phyloP scores from a whole-genome alignment of 148 eudicot genomes.

The Dianthus caryophyllus region DNA sequence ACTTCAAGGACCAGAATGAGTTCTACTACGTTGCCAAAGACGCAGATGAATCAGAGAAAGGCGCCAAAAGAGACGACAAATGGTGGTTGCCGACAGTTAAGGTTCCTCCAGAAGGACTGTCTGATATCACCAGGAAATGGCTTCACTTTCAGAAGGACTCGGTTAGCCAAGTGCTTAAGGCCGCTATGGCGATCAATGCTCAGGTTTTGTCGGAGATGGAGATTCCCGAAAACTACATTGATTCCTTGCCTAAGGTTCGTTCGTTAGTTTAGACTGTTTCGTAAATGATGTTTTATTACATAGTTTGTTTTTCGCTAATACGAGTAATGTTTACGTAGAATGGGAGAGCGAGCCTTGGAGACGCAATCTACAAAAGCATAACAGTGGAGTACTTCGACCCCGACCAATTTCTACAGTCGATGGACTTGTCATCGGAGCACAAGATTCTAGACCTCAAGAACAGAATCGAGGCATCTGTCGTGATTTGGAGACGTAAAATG shows the following conservation, averaged over 20 bases:
- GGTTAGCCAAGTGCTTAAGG: slow-evolving; percentile 72
- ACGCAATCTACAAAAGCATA: slow-evolving; percentile 49
- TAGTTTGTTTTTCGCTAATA: too few relatives aligned
- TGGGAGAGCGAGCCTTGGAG: slow-evolving; percentile 65
- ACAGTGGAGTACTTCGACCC: slow-evolving; percentile 67
- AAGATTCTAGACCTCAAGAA: slow-evolving; percentile 63
- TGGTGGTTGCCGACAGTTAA: slow-evolving; percentile 85
- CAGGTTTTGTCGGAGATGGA: slow-evolving; percentile 68
- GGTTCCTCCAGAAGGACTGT: slow-evolving; percentile 61
- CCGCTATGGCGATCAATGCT: slow-evolving; percentile 76
- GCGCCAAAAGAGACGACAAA: slow-evolving; percentile 44
- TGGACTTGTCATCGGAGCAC: slow-evolving; percentile 72
- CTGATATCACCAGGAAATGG: slow-evolving; percentile 55
- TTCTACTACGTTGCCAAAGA: slow-evolving; percentile 56
- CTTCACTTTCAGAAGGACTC: slow-evolving; percentile 62
- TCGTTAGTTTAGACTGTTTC: too few relatives aligned
- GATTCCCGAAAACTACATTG: slow-evolving; percentile 72
- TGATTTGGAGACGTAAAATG: slow-evolving; percentile 76
- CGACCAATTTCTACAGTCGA: slow-evolving; percentile 41
- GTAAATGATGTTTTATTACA: too few relatives aligned
- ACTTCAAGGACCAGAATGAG: slow-evolving; percentile 62
- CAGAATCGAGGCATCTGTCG: slow-evolving; percentile 66
- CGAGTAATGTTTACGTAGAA: slow-evolving; percentile 50
- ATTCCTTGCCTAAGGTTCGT: slow-evolving; percentile 68
- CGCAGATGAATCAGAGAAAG: slow-evolving; percentile 35